Conservation (phyloP, 495 filamentous ascomycete genomes). For the Melanomma pulvis-pyrius region DNA sequence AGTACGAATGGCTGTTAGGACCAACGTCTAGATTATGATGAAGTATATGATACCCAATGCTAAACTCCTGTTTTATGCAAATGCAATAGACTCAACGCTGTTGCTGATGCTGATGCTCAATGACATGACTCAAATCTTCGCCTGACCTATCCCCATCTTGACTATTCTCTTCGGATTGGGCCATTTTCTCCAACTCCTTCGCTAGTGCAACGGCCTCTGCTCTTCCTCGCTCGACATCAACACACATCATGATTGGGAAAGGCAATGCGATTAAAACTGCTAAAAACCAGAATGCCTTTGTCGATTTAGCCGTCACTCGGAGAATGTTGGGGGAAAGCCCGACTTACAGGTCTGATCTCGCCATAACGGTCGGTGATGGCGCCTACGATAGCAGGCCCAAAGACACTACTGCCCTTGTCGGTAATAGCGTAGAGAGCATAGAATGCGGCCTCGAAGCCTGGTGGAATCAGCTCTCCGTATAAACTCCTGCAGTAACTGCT, state of each 20-base stretch:
- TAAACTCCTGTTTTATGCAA: conserved; percentile 8
- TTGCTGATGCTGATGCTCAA: background rate
- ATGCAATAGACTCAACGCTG: background rate
- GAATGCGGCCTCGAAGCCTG: conserved; percentile 92
- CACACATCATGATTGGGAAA: conserved; percentile 77
- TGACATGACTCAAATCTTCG: background rate
- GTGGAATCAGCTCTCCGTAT: conserved; percentile 89
- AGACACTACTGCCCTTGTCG: conserved; percentile 92
- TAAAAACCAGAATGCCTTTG: conserved; percentile 81
- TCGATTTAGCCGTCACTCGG: background rate
- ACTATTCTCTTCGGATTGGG: background rate
- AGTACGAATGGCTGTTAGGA: too few relatives aligned
- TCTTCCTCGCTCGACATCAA: conserved; percentile 89
- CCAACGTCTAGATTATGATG: background rate
- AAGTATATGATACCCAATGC: background rate
- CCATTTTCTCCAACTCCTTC: conserved; percentile 52
- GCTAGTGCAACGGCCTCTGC: conserved; percentile 73
- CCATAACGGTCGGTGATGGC: conserved; percentile 87
- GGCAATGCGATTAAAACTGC: conserved; percentile 80
- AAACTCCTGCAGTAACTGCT: conserved; percentile 91
- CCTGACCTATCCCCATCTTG: background rate
- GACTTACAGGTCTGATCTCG: conserved; percentile 71
- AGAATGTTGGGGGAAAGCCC: background rate
- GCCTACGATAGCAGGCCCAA: conserved; percentile 92
- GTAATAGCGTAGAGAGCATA: conserved; percentile 97